These are phyloP conservation scores for Fagus sylvatica DNA, from an alignment of 306 rosid genomes.

Conservation along the genomic window DNA sequence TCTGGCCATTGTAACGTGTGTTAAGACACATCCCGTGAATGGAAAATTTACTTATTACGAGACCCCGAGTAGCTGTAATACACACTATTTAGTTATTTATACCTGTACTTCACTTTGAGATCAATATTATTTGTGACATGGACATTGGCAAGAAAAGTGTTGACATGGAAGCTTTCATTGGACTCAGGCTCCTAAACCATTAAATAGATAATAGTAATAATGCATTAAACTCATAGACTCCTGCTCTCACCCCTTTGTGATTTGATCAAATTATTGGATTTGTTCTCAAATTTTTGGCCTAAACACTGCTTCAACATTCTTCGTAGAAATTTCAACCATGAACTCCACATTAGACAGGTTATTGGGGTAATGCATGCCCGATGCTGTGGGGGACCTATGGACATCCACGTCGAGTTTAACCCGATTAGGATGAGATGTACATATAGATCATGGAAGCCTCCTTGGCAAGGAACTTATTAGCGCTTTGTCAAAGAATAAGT, in stretches of 20 bases:
- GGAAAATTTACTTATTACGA: slow-evolving; percentile 1
- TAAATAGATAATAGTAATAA: background rate
- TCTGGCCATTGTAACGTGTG: slow-evolving; percentile 44
- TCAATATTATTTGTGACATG: slow-evolving; percentile 9
- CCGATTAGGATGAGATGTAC: too few species aligned
- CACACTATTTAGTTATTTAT: slow-evolving; percentile 14
- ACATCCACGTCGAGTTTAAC: too few species aligned
- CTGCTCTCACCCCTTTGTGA: background rate
- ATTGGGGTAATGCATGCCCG: too few species aligned
- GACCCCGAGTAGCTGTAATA: slow-evolving; percentile 32
- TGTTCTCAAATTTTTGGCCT: background rate
- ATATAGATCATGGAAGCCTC: too few species aligned
- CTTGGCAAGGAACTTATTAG: too few species aligned
- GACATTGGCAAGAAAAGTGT: background rate
- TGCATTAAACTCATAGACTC: background rate
- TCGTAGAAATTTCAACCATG: too few species aligned
- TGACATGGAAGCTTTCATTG: too few species aligned
- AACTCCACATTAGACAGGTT: too few species aligned
- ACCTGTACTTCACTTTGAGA: slow-evolving; percentile 24
- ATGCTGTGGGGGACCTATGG: too few species aligned
- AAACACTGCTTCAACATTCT: too few species aligned
- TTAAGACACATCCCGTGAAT: slow-evolving; percentile 12
- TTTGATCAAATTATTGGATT: background rate
- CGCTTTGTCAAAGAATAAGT: too few species aligned
- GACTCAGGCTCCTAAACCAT: too few species aligned